Conservation (phyloP, 805 yeast genomes). For the Yamadazyma sp. region DNA sequence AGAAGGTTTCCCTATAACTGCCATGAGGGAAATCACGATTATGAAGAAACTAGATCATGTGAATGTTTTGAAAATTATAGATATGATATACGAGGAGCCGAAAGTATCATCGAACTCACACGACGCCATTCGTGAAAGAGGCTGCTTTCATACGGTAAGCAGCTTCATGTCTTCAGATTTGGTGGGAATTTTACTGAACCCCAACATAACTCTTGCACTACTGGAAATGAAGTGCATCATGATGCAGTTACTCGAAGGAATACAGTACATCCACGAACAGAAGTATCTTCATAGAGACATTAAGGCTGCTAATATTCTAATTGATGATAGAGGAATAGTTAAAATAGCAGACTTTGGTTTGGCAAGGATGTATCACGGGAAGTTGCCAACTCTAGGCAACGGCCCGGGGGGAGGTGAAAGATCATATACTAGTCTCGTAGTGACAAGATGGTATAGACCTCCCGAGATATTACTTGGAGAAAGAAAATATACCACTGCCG, state of each 20-base stretch:
- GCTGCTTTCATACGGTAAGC: constrained; percentile 77
- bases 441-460: constrained; percentile 96
- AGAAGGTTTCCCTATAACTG: constrained; percentile 90
- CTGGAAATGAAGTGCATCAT: constrained; percentile 81
- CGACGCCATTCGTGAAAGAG: constrained; percentile 38
- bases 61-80: constrained; percentile 75
- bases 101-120: constrained; percentile 31
- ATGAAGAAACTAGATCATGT: constrained; percentile 66
- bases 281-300: constrained; percentile 80
- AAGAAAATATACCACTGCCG: constrained; percentile 84
- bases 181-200: constrained; percentile 85
- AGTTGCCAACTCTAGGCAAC: constrained; percentile 49
- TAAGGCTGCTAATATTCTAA: constrained; percentile 90
- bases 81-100: constrained; percentile 58
- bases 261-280: constrained; percentile 72
- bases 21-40: constrained; percentile 86
- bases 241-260: constrained; percentile 74
- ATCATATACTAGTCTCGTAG: constrained; percentile 67
- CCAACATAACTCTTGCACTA: constrained; percentile 56
- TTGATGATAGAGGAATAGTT: constrained; percentile 71
- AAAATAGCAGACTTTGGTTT: constrained; percentile 96
- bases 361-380: constrained; percentile 72
- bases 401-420: constrained; percentile 61
- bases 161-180: constrained; percentile 93
- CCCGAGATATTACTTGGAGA: constrained; percentile 91